Base-by-base conservation (phyloP, 345 rosid species). In the Isatis tinctoria region DNA sequence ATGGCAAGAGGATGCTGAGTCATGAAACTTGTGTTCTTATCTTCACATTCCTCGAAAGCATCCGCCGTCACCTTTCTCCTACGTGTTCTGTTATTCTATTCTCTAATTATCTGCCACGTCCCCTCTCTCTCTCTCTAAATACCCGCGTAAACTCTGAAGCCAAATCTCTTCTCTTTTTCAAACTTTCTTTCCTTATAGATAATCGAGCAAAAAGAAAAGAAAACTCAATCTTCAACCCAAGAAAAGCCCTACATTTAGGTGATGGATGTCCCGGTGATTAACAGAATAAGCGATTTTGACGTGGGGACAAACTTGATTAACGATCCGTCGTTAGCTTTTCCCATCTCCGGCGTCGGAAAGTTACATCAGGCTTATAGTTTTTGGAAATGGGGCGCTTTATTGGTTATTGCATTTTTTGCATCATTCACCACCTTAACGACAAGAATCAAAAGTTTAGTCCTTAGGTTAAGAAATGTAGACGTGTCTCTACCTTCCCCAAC, bases 221-320 rank as follows among this genome's bases (percentile, higher is more conserved):
- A 22, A 22, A 40, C 13, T n/a, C 45, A 12, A 41, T 41, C n/a
- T n/a, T 10, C 2, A 0, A 18, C 63, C 3, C 32, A 1, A 2
- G 13, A 32, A 78, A 40, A 73, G 73, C 37, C 70, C 36, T 47
- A 30, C 4, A 17, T 17, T 16, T 3, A 2, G 22, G 13, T 7
- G 14, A 90, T 93, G 97, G 93, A 90, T 60, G 82, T 90, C 13
- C 87, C 93, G 2, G 85, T 90, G 6, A 77, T 87, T 35, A 80
- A 85, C 58, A 79, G 90, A 60, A 81, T 93, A 57, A 76, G 78
- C 67, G 89, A 90, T 53, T 83, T 90, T 43, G 89, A 93, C 54
- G 64, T 82, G 22, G 85, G 82, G 30, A 64, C 85, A 43, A 68
- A 40, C 61, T 65, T 85, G 40, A 32, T 76, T 17, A 69, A 71